Evolutionary conservation across 176 grass and related monocot genomes (phyloP), one percentile per base, ranked within the genome.

Genomic region (Ensete ventricosum): DNA sequence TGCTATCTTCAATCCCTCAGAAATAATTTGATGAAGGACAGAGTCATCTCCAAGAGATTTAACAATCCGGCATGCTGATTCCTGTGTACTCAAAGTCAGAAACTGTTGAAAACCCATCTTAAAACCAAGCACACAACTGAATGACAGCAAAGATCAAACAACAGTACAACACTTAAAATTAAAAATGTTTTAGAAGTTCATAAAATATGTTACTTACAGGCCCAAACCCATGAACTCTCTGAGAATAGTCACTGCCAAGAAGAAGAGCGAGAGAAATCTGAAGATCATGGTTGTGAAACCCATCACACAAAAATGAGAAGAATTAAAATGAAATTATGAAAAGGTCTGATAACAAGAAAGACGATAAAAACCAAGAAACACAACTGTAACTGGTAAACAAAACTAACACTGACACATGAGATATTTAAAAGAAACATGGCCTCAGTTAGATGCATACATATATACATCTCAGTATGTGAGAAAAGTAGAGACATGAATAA

Each of bases 161-260:
- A 34, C 12, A 77, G n/a, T 48, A 14, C 2, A 53, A 76, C 6
- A 67, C 26, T 66, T 27, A 27, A 79, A 22, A 22, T 20, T 17
- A 66, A 60, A 72, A 11, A 17, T 72, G 53, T 22, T 69, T 50
- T 7, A 50, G 4, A 50, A 54, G 55, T 71, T 43, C 43, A 20
- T 74, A 27, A n/a, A 8, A 54, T 72, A 79, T 63, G n/a, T 22
- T 82, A 83, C 90, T 88, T 87, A 97, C 90, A 11, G 71, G 84
- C 14, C 93, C 93, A 73, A 93, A 93, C 16, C 93, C 93, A 77
- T 62, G 77, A 85, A 97, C 85, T 69, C 93, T 84, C 4, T 87
- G 88, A 79, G 93, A 83, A 78, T 97, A 97, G 73, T 97, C 93
- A 72, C 93, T 82, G 71, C 93, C 93, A 79, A 97, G 90, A 83